These are phyloP conservation scores for Asclepias syriaca DNA, from an alignment of 257 asterid species.

Conservation along the genomic window DNA sequence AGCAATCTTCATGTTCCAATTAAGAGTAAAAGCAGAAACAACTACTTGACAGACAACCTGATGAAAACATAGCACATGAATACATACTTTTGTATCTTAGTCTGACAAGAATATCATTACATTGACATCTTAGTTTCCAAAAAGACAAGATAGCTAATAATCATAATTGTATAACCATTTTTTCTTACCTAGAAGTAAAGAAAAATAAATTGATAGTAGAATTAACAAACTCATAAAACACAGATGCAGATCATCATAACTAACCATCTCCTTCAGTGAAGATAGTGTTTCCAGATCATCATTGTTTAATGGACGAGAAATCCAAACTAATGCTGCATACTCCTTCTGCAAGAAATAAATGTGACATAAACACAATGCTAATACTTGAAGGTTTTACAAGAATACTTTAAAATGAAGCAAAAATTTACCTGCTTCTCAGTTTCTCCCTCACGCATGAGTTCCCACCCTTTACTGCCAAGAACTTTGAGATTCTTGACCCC, in stretches of 20 bases:
- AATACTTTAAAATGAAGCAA: slow-evolving; percentile 6
- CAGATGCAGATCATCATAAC: background rate
- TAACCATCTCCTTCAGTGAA: slow-evolving; percentile 60
- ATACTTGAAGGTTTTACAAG: background rate
- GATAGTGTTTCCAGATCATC: slow-evolving; percentile 48
- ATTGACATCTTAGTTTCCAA: background rate
- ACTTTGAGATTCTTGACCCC: slow-evolving; percentile 68
- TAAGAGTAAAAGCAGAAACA: background rate
- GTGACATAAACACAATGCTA: background rate
- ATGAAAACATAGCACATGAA: background rate
- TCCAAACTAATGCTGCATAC: slow-evolving; percentile 90
- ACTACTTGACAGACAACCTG: background rate
- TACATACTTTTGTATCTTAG: background rate
- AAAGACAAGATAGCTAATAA: background rate
- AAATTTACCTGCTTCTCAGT: slow-evolving; percentile 81
- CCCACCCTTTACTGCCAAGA: slow-evolving; percentile 82
- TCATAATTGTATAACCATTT: background rate
- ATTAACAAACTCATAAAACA: background rate
- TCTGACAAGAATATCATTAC: background rate
- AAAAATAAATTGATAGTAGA: background rate
- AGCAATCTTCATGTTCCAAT: background rate
- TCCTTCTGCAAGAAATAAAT: slow-evolving; percentile 56
- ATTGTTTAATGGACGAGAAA: slow-evolving; percentile 57
- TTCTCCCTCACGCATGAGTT: slow-evolving; percentile 97
- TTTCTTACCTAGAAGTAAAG: background rate